These are phyloP conservation scores for Blastomyces silverae DNA, from an alignment of 2,329 filamentous ascomycete species.

Conservation along the genomic window DNA sequence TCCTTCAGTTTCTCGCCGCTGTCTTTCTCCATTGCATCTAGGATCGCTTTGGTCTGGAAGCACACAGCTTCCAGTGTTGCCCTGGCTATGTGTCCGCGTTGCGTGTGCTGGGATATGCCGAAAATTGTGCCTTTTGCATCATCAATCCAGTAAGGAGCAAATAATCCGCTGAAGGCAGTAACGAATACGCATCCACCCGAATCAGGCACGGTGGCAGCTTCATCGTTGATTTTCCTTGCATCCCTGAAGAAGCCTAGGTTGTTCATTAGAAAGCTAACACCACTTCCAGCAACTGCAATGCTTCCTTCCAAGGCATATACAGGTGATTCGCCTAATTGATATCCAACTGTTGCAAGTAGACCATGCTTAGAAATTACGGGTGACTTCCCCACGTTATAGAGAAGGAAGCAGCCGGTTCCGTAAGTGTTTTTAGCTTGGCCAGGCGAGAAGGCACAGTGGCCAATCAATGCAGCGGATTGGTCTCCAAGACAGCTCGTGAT, in stretches of 20 bases:
- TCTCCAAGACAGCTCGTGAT: conserved; percentile 84
- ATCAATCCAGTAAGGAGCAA: conserved; percentile 92
- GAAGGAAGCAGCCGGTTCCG: conserved; percentile 79
- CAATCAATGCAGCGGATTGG: conserved; percentile 78
- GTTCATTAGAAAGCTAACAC: conserved; percentile 67
- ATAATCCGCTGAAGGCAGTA: conserved; percentile 83
- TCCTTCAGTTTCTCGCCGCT: conserved; percentile 66
- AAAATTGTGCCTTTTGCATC: conserved; percentile 80
- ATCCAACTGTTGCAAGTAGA: conserved; percentile 78
- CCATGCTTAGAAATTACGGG: conserved; percentile 81
- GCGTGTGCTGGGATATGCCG: conserved; percentile 77
- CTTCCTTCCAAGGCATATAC: conserved; percentile 79
- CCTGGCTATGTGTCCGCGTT: conserved; percentile 77
- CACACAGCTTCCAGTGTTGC: conserved; percentile 87
- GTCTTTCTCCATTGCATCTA: conserved; percentile 86
- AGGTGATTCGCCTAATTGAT: conserved; percentile 67
- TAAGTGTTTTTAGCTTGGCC: conserved; percentile 88
- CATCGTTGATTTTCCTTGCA: conserved; percentile 57
- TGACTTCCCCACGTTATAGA: conserved; percentile 80
- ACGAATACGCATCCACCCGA: conserved; percentile 82
- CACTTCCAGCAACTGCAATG: conserved; percentile 73
- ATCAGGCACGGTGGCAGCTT: conserved; percentile 60
- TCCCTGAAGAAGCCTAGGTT: conserved; percentile 58
- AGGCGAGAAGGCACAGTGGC: conserved; percentile 74
- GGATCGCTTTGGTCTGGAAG: conserved; percentile 86